Conservation (phyloP, 139 green algal species). For the Parachlorella kessleri region DNA sequence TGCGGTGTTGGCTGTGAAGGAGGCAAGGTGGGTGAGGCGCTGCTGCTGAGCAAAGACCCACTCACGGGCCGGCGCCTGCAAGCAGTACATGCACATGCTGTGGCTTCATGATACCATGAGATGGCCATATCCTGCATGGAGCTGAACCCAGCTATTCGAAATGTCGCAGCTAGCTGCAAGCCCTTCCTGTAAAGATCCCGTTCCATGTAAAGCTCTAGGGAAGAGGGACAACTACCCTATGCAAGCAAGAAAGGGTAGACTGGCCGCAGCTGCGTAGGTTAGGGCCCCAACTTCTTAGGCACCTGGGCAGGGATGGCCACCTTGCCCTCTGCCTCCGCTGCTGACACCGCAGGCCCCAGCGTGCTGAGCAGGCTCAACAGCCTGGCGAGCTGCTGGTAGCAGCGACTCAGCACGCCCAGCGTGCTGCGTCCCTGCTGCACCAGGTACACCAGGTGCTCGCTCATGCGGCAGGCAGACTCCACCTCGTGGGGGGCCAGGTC, state of each 20-base stretch:
- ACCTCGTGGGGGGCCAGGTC: slow-evolving; percentile 82
- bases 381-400: slow-evolving; percentile 2
- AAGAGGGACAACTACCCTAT: too few relatives aligned
- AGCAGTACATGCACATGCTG: not conserved
- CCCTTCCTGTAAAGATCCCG: too few relatives aligned
- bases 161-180: too few relatives aligned
- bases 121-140: too few relatives aligned
- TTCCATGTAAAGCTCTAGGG: too few relatives aligned
- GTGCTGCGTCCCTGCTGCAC: slow-evolving; percentile 62
- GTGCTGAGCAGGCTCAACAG: slow-evolving; percentile 3
- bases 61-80: not conserved
- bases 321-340: slow-evolving; percentile 1
- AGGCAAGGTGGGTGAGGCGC: slow-evolving; percentile 35
- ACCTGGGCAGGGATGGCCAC: too few relatives aligned
- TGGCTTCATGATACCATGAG: too few relatives aligned
- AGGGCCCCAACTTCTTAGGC: too few relatives aligned
- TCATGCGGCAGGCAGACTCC: slow-evolving; percentile 43
- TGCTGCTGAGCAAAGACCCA: slow-evolving; percentile 6
- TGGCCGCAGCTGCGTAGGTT: too few relatives aligned
- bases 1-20: slow-evolving; percentile 29
- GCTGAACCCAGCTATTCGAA: too few relatives aligned
- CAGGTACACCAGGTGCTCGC: slow-evolving; percentile 81
- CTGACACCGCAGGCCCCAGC: slow-evolving; percentile 1
- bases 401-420: slow-evolving; percentile 31
- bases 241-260: too few relatives aligned